Evolutionary conservation across 306 rosid species (phyloP).

Genomic region (Glycine tomentella): DNA sequence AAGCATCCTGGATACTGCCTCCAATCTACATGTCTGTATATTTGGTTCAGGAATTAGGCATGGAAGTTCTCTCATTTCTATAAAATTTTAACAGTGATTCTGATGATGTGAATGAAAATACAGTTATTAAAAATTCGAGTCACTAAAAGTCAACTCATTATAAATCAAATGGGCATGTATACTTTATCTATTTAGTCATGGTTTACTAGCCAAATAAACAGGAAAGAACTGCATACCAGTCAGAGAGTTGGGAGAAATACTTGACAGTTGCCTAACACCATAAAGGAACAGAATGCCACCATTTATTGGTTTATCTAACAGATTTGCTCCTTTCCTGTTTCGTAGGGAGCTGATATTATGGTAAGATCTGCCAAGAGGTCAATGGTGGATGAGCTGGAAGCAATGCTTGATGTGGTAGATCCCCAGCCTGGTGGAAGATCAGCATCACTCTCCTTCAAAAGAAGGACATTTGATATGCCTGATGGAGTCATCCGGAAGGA

Average conservation of each 20-base stretch:
- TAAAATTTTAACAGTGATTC: neutral
- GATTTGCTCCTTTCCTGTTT: neutral
- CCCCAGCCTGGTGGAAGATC: conserved; percentile 78
- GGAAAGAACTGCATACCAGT: neutral
- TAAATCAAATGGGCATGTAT: neutral
- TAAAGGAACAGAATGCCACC: neutral
- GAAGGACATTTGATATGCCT: conserved; percentile 92
- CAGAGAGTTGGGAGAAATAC: neutral
- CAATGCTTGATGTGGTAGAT: conserved; percentile 87
- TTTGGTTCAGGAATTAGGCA: conserved; percentile 29
- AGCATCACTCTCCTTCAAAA: conserved; percentile 63
- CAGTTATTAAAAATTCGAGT: neutral
- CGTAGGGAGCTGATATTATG: conserved; percentile 76
- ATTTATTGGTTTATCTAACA: neutral
- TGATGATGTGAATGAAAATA: neutral
- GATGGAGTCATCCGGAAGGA: conserved; percentile 74
- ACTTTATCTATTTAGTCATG: neutral
- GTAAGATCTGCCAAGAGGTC: conserved; percentile 83
- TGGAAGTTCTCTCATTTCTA: neutral
- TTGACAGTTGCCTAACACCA: neutral
- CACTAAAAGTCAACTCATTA: neutral
- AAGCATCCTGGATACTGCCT: conserved; percentile 11
- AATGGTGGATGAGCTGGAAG: conserved; percentile 91
- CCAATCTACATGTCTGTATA: neutral
- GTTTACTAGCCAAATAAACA: neutral